Base-by-base conservation (phyloP, 805 yeast genomes). In the Ogataea pignaliae region DNA sequence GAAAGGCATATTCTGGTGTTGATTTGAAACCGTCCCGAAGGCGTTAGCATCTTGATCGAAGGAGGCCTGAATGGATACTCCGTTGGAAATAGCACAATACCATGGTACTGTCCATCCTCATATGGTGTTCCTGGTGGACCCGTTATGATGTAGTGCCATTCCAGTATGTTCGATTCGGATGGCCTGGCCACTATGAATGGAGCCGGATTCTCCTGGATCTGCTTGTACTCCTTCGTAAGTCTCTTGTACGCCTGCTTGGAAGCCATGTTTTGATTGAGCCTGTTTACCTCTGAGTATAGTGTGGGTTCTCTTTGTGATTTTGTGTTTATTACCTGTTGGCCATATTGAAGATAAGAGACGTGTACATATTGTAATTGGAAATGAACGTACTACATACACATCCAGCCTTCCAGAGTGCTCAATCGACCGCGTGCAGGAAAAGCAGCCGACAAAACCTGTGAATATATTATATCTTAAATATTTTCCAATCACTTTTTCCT, bases 61-160 rank as follows among this genome's bases (percentile, higher is more conserved):
- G 97, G 97, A 10, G 97, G 97, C 53, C 86, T 82, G 70, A 86
- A 88, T 0, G 97, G 97, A 56, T 89, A 89, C 53, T 88, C 95
- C 12, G 76, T 64, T 0, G 96, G 95, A 62, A 89, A 88, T 13
- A 83, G 69, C 17, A 89, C 71, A n/a, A 87, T 76, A 1, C 97
- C 97, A 59, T 89, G 96, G 60, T 85, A 89, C 60, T 88, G 93
- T 0, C 97, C 97, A 17, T 78, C 79, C 44, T 75, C 84, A 63
- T 85, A 91, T 3, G 95, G 95, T 1, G 97, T 86, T 33, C 81
- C 83, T 12, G 93, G 89, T 4, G 97, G 97, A 1, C 98, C 98
- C 0, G 88, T 83, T 41, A 91, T 84, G 29, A 90, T 76, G 60
- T 88, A 91, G 64, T 89, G 97, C 96, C 97, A 90, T 61, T 88